Percentiles rank a stretch among this genome's conserved stretches.
Evolutionary conservation across 495 filamentous ascomycete genomes (phyloP).

Genomic region (Tuber calosporum): DNA sequence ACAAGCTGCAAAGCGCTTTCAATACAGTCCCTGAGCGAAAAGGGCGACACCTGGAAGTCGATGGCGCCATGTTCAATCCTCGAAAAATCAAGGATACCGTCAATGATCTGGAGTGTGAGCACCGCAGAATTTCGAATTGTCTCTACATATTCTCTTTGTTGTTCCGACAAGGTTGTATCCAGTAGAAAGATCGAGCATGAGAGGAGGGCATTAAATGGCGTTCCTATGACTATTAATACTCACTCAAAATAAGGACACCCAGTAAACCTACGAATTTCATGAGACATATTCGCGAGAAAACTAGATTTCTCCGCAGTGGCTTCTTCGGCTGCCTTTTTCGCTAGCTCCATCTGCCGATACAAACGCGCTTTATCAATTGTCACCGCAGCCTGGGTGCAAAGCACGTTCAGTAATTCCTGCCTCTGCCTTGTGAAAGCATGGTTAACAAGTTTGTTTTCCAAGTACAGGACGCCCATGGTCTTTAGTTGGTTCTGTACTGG

Average conservation of each 20-base stretch:
- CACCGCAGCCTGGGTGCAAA: conserved; percentile 41
- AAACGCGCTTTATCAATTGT: conserved; percentile 42
- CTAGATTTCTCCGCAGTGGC: conserved; percentile 41
- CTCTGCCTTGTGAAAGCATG: conserved; percentile 41
- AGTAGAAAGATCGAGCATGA: conserved; percentile 42
- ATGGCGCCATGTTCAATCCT: conserved; percentile 66
- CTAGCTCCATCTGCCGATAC: conserved; percentile 42
- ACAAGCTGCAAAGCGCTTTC: conserved; percentile 65
- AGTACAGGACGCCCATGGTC: conserved; percentile 40
- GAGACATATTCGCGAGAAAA: conserved; percentile 41
- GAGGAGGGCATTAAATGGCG: conserved; percentile 40
- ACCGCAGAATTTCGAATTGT: conserved; percentile 64
- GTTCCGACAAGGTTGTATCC: conserved; percentile 56
- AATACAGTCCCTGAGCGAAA: conserved; percentile 60
- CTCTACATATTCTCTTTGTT: conserved; percentile 50
- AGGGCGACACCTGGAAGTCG: conserved; percentile 57
- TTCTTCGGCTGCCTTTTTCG: conserved; percentile 41
- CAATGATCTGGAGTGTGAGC: conserved; percentile 59
- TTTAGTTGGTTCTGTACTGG: conserved; percentile 41
- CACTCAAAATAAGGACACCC: neutral
- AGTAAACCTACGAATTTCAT: conserved; percentile 35
- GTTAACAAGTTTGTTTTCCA: conserved; percentile 41
- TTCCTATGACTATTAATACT: conserved; percentile 22
- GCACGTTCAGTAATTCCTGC: conserved; percentile 40
- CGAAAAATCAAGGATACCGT: conserved; percentile 65